Evolutionary conservation across 352 stramenopile species (phyloP).

Genomic region (Globisporangium alternatum): DNA sequence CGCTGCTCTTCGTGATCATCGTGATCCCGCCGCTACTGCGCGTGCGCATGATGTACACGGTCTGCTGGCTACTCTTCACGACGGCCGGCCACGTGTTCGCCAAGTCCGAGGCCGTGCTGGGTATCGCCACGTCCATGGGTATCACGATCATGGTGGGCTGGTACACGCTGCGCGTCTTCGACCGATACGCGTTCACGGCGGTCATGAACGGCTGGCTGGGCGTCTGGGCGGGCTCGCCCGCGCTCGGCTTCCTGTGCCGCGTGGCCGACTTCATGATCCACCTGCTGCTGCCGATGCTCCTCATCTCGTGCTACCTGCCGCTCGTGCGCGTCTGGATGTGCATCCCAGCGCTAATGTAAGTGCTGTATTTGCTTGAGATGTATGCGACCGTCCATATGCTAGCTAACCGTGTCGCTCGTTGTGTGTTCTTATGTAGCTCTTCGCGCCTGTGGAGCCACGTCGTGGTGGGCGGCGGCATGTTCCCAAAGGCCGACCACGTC

Average conservation of each 20-base stretch:
- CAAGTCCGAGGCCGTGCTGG: constrained; percentile 51
- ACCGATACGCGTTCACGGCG: constrained; percentile 72
- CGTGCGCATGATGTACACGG: constrained; percentile 77
- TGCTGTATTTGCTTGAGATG: constrained; percentile 2
- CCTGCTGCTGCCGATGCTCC: constrained; percentile 63
- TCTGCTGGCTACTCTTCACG: constrained; percentile 76
- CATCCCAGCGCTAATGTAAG: constrained; percentile 64
- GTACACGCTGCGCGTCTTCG: constrained; percentile 81
- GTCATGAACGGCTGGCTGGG: constrained; percentile 73
- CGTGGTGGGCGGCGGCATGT: constrained; percentile 63
- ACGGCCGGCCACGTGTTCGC: constrained; percentile 42
- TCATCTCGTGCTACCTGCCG: constrained; percentile 73
- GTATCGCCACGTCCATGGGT: constrained; percentile 75
- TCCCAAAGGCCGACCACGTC: constrained; percentile 74
- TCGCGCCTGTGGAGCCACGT: constrained; percentile 76
- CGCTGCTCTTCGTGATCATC: constrained; percentile 61
- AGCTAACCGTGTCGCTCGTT: neutral
- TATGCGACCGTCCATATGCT: neutral
- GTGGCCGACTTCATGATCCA: constrained; percentile 66
- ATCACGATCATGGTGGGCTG: constrained; percentile 86
- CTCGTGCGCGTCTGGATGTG: constrained; percentile 84
- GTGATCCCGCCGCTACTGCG: constrained; percentile 50
- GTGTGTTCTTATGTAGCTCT: constrained; percentile 35
- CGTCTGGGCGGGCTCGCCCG: constrained; percentile 64
- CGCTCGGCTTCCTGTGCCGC: constrained; percentile 57